Evolutionary conservation across 2,329 filamentous ascomycete genomes (phyloP).

Genomic region (Penicillium sp.): DNA sequence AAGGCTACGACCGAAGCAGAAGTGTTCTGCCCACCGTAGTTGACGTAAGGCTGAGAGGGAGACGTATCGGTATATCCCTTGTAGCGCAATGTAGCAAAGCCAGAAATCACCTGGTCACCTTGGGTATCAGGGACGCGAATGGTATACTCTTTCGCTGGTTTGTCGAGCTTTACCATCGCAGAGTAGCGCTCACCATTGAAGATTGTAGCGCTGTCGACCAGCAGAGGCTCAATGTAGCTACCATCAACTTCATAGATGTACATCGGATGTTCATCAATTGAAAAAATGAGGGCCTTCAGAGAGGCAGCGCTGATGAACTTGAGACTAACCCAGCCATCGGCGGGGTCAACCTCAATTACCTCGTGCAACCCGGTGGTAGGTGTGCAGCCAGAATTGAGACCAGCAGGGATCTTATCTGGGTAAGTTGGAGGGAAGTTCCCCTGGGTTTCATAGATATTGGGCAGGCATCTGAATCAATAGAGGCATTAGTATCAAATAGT

Average conservation of each 20-base stretch:
- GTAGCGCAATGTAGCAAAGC: conserved; percentile 50
- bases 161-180: conserved; percentile 30
- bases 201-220: conserved; percentile 34
- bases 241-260: conserved; percentile 48
- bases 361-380: conserved; percentile 22
- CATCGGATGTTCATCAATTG: conserved; percentile 47
- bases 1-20: conserved; percentile 12
- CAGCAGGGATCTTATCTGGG: conserved; percentile 19
- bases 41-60: conserved; percentile 18
- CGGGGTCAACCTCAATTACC: conserved; percentile 33
- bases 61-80: conserved; percentile 35
- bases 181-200: conserved; percentile 43
- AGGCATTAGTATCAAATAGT: neutral
- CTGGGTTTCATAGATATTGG: conserved; percentile 23
- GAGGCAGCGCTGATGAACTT: conserved; percentile 37
- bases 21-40: conserved; percentile 18
- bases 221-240: conserved; percentile 41
- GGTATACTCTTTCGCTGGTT: conserved; percentile 8
- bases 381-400: conserved; percentile 23
- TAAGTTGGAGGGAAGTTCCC: conserved; percentile 25
- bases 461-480: conserved; percentile 21
- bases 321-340: conserved; percentile 33
- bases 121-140: conserved; percentile 28
- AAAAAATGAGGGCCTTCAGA: conserved; percentile 32
- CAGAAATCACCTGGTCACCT: conserved; percentile 53